Base-by-base conservation (phyloP, 2,329 filamentous ascomycete genomes). In the Claviceps cyperi region DNA sequence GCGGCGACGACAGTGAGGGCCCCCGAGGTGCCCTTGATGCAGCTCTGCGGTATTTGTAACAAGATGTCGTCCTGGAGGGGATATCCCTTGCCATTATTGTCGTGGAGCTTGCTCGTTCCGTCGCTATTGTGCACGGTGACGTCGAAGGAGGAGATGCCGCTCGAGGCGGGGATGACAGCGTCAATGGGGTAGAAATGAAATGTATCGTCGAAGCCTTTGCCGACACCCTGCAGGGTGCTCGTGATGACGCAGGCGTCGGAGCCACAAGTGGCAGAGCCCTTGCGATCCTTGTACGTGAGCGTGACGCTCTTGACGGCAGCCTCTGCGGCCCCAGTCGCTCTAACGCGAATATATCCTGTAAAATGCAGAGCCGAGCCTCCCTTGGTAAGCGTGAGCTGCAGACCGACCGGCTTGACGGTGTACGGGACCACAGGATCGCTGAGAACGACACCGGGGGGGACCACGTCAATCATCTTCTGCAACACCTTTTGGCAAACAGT, bases 71-170 rank as follows among this genome's bases (percentile, higher is more conserved):
- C 78, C 46, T 75, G 69, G 3, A 81, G 57, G 2, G 70, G 71
- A 52, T 78, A 81, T 1, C 66, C 67, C 38, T 69, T 66, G 6
- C 77, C 77, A 55, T 81, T 81, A 60, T 81, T 82, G 57, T 79
- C 71, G 54, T 71, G 73, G 0, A 60, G 59, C 51, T 69, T 61
- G 21, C 62, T 70, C 15, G 67, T 65, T 6, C 76, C 77, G 52
- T 71, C 69, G 3, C 64, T 66, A 49, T 69, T 64, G 50, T 70
- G 74, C 48, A 81, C 58, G 2, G 74, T 63, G 58, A 80, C 60
- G 53, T 69, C 70, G 66, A 84, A 77, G 55, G 81, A 73, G 40
- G 82, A 74, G 64, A 86, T 77, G 54, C 83, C 71, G 51, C 75
- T 67, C 51, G 76, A 64, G 55, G 78, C 68, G 53, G 76, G 61